Conservation (phyloP, 371 early-diverging fungal genomes). For the Mortierella sp. region DNA sequence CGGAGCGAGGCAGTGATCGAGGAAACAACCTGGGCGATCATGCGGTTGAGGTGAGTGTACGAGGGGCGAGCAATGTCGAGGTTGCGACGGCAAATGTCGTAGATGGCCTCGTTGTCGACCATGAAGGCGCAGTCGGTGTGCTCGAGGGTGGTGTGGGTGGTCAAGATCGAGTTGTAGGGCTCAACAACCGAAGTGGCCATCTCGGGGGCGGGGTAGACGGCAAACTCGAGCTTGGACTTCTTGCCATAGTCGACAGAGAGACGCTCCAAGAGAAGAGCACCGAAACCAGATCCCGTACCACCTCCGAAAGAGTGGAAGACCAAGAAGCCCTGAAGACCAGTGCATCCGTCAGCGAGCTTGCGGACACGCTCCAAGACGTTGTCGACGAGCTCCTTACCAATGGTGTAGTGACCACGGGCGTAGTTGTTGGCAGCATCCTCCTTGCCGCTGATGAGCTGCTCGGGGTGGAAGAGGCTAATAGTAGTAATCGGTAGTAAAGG, state of each 20-base stretch:
- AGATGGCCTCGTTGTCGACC: slow-evolving; percentile 99
- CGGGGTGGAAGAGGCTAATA: slow-evolving; percentile 96
- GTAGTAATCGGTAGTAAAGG: neutral
- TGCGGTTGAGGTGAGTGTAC: slow-evolving; percentile 97
- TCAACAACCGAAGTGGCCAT: slow-evolving; percentile 98
- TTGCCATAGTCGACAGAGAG: slow-evolving; percentile 98
- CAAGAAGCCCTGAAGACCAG: slow-evolving; percentile 96
- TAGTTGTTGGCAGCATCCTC: slow-evolving; percentile 99
- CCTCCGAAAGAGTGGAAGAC: slow-evolving; percentile 99
- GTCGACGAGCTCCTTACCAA: slow-evolving; percentile 99
- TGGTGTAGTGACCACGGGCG: slow-evolving; percentile 99
- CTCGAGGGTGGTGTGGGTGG: slow-evolving; percentile 98
- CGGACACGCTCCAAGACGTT: slow-evolving; percentile 96
- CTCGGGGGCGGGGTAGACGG: slow-evolving; percentile 99
- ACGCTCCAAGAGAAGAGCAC: slow-evolving; percentile 97
- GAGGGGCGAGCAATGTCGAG: slow-evolving; percentile 98
- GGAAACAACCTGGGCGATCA: slow-evolving; percentile 99
- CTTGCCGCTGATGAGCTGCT: slow-evolving; percentile 98
- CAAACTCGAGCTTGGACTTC: slow-evolving; percentile 99
- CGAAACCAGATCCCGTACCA: slow-evolving; percentile 99
- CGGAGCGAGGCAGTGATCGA: slow-evolving; percentile 99
- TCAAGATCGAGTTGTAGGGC: slow-evolving; percentile 97
- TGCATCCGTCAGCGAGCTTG: slow-evolving; percentile 97
- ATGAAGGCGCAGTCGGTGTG: slow-evolving; percentile 99
- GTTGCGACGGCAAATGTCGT: slow-evolving; percentile 99